phyloP scores from a whole-genome alignment of 768 basidiomycete species.

The Suillus discolor region DNA sequence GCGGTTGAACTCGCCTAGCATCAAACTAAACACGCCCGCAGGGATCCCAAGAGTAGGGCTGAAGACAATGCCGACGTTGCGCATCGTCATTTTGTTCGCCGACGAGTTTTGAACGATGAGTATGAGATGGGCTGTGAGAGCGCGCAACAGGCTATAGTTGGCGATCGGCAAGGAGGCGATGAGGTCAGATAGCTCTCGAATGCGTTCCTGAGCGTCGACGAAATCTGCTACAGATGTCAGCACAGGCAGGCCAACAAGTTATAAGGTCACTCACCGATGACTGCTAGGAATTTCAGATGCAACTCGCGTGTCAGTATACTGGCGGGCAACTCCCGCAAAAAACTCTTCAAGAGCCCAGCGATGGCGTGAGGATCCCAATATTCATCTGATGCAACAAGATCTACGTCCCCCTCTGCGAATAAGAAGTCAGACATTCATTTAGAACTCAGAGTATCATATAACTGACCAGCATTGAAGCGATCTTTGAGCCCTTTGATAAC shows the following conservation, averaged over 20 bases:
- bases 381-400: constrained; percentile 85
- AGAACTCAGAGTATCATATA: constrained; percentile 10
- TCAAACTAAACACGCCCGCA: constrained; percentile 94
- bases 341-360: constrained; percentile 91
- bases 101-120: constrained; percentile 89
- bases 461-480: constrained; percentile 85
- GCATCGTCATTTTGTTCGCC: constrained; percentile 97
- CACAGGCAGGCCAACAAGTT: constrained; percentile 11
- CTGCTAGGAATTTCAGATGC: constrained; percentile 87
- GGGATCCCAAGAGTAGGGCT: constrained; percentile 97
- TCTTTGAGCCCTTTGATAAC: constrained; percentile 94
- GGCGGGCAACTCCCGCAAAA: constrained; percentile 89
- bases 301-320: constrained; percentile 92
- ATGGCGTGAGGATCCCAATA: constrained; percentile 99
- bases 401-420: constrained; percentile 88
- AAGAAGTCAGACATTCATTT: constrained; percentile 11
- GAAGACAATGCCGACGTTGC: constrained; percentile 98
- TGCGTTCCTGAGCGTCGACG: constrained; percentile 84
- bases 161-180: constrained; percentile 87
- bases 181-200: constrained; percentile 82
- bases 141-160: constrained; percentile 93
- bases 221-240: constrained; percentile 61
- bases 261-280: constrained; percentile 73
- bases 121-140: constrained; percentile 93
- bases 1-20: constrained; percentile 90